A percentile compares a stretch with the other conserved stretches of the same genome.
phyloP scores from a whole-genome alignment of 768 basidiomycete genomes.

The Lactarius evosmus region DNA sequence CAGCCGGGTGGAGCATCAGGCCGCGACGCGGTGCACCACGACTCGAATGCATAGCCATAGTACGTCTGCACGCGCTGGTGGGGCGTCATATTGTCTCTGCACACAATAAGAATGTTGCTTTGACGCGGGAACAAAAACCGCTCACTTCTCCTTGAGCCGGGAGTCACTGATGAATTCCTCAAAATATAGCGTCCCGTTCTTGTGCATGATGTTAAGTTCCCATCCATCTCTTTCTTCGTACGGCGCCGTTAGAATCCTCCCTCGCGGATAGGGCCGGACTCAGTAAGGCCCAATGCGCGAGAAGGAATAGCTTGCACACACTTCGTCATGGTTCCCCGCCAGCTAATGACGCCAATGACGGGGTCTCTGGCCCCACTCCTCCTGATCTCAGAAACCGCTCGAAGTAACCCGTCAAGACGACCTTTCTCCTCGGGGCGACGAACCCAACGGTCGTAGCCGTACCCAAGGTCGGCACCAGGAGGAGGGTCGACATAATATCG shows the following conservation, averaged over 20 bases:
- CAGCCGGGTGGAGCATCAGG: constrained; percentile 45
- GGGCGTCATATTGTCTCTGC: constrained; percentile 63
- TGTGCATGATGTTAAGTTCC: constrained; percentile 80
- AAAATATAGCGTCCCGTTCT: constrained; percentile 67
- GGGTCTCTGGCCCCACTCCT: constrained; percentile 36
- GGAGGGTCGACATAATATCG: constrained; percentile 73
- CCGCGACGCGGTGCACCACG: constrained; percentile 64
- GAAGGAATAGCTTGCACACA: constrained; percentile 36
- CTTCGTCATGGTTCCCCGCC: constrained; percentile 87
- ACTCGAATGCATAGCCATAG: constrained; percentile 88
- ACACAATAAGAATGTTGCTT: neutral
- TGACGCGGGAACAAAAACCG: neutral
- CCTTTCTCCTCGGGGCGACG: constrained; percentile 61
- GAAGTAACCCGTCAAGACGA: constrained; percentile 65
- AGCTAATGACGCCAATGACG: constrained; percentile 59
- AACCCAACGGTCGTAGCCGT: constrained; percentile 74
- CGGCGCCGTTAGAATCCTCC: constrained; percentile 74
- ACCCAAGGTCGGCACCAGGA: constrained; percentile 55
- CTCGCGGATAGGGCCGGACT: constrained; percentile 34
- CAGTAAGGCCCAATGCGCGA: constrained; percentile 23
- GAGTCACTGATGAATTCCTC: constrained; percentile 67
- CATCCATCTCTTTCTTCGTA: constrained; percentile 79
- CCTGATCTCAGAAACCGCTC: constrained; percentile 49
- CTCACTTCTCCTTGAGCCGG: constrained; percentile 63
- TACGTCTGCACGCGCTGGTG: constrained; percentile 65